Evolutionary conservation across 257 asterid genomes (phyloP).

Genomic region (Lycium ferocissimum): DNA sequence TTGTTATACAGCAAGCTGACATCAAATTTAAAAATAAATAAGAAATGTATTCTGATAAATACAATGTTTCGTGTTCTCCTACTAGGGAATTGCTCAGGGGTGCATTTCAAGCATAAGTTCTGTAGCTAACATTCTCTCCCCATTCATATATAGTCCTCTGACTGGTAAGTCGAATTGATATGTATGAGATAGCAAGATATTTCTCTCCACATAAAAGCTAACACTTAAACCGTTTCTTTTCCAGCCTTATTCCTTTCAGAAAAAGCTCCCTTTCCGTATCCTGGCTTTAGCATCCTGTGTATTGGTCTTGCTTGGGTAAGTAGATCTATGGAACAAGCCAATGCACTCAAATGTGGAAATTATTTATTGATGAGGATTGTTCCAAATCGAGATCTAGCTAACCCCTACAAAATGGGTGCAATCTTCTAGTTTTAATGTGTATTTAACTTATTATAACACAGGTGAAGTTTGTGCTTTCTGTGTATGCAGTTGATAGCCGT

Average conservation of each 20-base stretch:
- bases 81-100: constrained; percentile 33
- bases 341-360: neutral
- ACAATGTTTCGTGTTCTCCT: neutral
- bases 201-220: neutral
- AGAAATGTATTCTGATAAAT: neutral
- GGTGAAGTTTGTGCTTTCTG: neutral
- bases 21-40: neutral
- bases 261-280: constrained; percentile 34
- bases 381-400: neutral
- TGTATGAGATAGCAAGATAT: neutral
- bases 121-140: constrained; percentile 27
- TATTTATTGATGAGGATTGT: too few relatives aligned
- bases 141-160: constrained; percentile 28
- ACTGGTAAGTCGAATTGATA: neutral
- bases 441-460: neutral
- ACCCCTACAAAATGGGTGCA: too few relatives aligned
- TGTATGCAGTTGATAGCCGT: constrained; percentile 39
- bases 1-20: neutral
- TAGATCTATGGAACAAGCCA: neutral
- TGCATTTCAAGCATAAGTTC: constrained; percentile 32
- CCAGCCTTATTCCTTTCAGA: constrained; percentile 43
- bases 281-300: constrained; percentile 43
- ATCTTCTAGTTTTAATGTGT: neutral
- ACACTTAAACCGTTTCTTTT: neutral
- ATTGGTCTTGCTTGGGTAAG: constrained; percentile 44